Conservation (phyloP, 2,329 filamentous ascomycete species). For the Cadophora sp. region DNA sequence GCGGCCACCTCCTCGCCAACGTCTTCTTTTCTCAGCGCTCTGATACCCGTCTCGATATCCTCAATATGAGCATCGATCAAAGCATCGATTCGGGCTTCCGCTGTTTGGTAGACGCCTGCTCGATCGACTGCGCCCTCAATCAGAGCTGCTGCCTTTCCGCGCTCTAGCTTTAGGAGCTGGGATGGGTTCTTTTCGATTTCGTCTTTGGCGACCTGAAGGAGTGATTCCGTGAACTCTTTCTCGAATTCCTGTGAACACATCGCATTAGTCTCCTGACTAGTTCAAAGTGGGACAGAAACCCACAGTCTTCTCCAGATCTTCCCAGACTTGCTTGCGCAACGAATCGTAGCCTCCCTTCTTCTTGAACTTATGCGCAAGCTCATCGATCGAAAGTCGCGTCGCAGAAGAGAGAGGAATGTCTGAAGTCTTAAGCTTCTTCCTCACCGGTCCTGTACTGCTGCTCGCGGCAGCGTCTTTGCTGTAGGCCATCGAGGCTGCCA, state of each 20-base stretch:
- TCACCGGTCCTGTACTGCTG: slow-evolving; percentile 27
- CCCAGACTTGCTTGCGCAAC: slow-evolving; percentile 78
- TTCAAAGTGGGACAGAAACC: slow-evolving; percentile 18
- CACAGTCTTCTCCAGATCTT: slow-evolving; percentile 75
- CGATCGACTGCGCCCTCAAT: slow-evolving; percentile 81
- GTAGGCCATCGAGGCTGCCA: slow-evolving; percentile 34
- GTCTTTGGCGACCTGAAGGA: slow-evolving; percentile 72
- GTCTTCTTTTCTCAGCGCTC: slow-evolving; percentile 70
- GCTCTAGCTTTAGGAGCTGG: slow-evolving; percentile 75
- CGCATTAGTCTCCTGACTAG: slow-evolving; percentile 17
- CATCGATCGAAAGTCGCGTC: slow-evolving; percentile 77
- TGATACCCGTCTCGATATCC: slow-evolving; percentile 72
- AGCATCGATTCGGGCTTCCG: slow-evolving; percentile 69
- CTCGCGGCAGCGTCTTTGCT: slow-evolving; percentile 32
- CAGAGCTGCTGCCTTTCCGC: slow-evolving; percentile 74
- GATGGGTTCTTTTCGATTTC: slow-evolving; percentile 79
- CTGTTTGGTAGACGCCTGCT: slow-evolving; percentile 76
- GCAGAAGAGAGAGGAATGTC: slow-evolving; percentile 77
- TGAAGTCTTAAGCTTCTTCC: slow-evolving; percentile 70
- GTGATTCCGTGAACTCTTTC: slow-evolving; percentile 66
- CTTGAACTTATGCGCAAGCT: slow-evolving; percentile 80
- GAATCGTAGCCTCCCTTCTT: slow-evolving; percentile 85
- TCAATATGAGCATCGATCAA: slow-evolving; percentile 68
- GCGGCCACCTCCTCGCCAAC: slow-evolving; percentile 73
- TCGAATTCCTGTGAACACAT: slow-evolving; percentile 66